Conservation (phyloP, 1,284 basidiomycete species). For the Stereum hirsutum region DNA sequence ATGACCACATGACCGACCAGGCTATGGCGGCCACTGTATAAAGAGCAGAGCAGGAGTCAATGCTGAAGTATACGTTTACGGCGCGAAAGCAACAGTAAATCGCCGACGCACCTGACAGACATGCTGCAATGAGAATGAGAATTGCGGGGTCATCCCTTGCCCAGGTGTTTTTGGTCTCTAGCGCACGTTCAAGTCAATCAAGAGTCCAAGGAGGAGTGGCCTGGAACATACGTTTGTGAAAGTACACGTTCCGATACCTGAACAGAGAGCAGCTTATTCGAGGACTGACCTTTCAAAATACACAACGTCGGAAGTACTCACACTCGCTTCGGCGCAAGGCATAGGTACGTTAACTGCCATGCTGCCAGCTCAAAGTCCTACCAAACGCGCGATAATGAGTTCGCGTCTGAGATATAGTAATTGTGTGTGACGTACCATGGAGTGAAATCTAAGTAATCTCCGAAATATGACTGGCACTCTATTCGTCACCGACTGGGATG, state of each 20-base stretch:
- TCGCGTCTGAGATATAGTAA: background rate
- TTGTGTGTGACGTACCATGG: slow-evolving; percentile 54
- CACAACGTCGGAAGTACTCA: slow-evolving; percentile 34
- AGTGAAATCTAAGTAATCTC: slow-evolving; percentile 70
- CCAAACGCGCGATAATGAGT: slow-evolving; percentile 6
- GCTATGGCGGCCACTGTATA: slow-evolving; percentile 62
- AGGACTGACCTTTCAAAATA: too few relatives aligned
- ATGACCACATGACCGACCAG: slow-evolving; percentile 82
- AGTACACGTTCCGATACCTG: slow-evolving; percentile 86
- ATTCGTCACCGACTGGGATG: slow-evolving; percentile 29
- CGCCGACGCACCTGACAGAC: slow-evolving; percentile 52
- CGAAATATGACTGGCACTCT: slow-evolving; percentile 75
- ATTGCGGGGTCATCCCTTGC: slow-evolving; percentile 94
- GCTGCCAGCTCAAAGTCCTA: slow-evolving; percentile 94
- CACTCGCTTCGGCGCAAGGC: slow-evolving; percentile 85
- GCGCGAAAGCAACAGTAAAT: background rate
- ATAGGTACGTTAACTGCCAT: slow-evolving; percentile 90
- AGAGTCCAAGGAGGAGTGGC: slow-evolving; percentile 23
- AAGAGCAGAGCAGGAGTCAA: background rate
- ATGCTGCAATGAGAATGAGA: slow-evolving; percentile 73
- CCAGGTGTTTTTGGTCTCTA: slow-evolving; percentile 98
- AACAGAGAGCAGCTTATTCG: too few relatives aligned
- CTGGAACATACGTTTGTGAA: slow-evolving; percentile 77
- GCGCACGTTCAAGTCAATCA: background rate
- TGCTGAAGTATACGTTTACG: background rate